These are phyloP conservation scores for Plasmodium adleri DNA, from an alignment of 169 alveolate species.

Conservation along the genomic window DNA sequence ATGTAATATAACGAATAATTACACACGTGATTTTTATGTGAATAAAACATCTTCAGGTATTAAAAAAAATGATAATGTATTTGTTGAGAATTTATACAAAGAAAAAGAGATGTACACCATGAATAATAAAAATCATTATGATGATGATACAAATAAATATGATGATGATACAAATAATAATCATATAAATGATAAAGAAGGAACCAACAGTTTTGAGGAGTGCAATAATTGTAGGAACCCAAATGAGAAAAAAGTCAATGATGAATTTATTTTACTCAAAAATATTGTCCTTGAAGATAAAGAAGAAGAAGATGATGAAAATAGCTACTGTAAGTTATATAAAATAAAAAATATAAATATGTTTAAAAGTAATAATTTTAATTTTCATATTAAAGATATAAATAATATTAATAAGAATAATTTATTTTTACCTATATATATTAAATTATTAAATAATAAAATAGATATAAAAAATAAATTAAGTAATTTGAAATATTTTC, in stretches of 20 bases:
- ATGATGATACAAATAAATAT: neutral
- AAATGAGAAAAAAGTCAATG: neutral
- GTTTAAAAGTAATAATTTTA: constrained; percentile 16
- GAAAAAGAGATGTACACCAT: too few species aligned
- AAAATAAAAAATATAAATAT: constrained; percentile 30
- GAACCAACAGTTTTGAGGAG: neutral
- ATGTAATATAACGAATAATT: too few species aligned
- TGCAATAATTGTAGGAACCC: too few species aligned
- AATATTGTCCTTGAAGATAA: neutral
- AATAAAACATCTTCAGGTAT: too few species aligned
- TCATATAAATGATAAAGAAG: neutral
- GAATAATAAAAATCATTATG: neutral
- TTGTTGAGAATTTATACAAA: too few species aligned
- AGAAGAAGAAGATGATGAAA: neutral
- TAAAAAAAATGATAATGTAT: too few species aligned
- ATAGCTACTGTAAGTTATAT: neutral
- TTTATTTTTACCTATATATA: constrained; percentile 43
- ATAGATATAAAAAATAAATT: constrained; percentile 22
- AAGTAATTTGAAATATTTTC: constrained; percentile 2
- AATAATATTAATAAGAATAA: constrained; percentile 16
- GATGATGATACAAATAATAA: neutral
- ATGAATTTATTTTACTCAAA: neutral
- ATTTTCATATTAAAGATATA: constrained; percentile 12
- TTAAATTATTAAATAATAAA: constrained; percentile 19
- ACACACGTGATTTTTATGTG: too few species aligned